Evolutionary conservation across 345 rosid species (phyloP).

Genomic region (Turnera subulata): DNA sequence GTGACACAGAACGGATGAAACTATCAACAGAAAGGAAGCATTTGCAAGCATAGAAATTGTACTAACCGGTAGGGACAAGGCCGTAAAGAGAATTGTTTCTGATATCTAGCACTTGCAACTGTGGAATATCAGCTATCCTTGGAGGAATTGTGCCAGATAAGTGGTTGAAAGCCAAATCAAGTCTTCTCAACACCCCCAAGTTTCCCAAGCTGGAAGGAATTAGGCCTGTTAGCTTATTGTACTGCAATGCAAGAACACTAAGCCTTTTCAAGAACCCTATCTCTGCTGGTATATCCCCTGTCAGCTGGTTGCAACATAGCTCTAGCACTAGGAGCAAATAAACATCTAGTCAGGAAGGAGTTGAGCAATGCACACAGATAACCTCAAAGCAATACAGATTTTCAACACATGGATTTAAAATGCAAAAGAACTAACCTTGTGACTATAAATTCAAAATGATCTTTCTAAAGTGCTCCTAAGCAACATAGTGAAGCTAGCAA

Average conservation of each 20-base stretch:
- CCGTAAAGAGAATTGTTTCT: constrained; percentile 77
- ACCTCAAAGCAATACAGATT: no score
- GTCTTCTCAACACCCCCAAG: constrained; percentile 52
- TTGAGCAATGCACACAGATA: no score
- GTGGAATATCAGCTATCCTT: constrained; percentile 38
- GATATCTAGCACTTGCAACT: constrained; percentile 60
- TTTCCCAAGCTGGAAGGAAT: constrained; percentile 57
- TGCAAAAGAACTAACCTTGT: no score
- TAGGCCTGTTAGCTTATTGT: constrained; percentile 52
- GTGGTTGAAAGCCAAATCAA: constrained; percentile 60
- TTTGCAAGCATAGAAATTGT: no score
- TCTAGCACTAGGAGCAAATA: constrained; percentile 47
- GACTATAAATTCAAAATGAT: no score
- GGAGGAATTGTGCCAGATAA: constrained; percentile 54
- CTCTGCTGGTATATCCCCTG: constrained; percentile 55
- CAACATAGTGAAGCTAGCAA: not conserved
- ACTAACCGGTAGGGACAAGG: constrained; percentile 56
- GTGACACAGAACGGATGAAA: no score
- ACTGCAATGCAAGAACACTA: constrained; percentile 63
- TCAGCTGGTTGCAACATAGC: constrained; percentile 73
- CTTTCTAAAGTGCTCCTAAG: not conserved
- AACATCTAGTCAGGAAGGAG: constrained; percentile 3
- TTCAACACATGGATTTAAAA: no score
- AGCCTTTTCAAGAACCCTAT: constrained; percentile 64
- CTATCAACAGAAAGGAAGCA: no score